These are phyloP conservation scores for Tanacetum coccineum DNA, from an alignment of 129 eudicot species.

Conservation along the genomic window DNA sequence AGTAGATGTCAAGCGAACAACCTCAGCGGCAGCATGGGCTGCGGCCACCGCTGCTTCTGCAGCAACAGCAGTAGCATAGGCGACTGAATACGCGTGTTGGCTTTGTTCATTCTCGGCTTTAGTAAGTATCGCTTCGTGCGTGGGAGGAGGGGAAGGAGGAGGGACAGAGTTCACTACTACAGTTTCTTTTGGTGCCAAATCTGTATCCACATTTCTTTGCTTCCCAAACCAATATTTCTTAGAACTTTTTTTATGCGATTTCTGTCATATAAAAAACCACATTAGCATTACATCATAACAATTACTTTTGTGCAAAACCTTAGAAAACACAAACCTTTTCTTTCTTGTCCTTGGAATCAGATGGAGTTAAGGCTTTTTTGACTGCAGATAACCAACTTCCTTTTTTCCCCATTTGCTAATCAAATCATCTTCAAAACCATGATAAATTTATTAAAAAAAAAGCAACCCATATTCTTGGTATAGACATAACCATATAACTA, in stretches of 20 bases:
- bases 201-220: constrained; percentile 34
- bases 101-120: constrained; percentile 60
- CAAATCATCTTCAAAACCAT: constrained; percentile 47
- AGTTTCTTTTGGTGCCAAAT: constrained; percentile 26
- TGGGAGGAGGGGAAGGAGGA: constrained; percentile 37
- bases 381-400: constrained; percentile 68
- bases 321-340: constrained; percentile 44
- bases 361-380: constrained; percentile 59
- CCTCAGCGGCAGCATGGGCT: constrained; percentile 69
- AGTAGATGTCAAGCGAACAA: constrained; percentile 54
- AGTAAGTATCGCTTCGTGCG: constrained; percentile 37
- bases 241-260: constrained; percentile 34
- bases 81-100: constrained; percentile 72
- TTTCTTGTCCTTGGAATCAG: constrained; percentile 56
- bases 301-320: neutral
- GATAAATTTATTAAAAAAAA: constrained; percentile 14
- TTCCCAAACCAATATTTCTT: constrained; percentile 63
- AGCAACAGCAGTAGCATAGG: constrained; percentile 65
- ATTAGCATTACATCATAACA: constrained; percentile 16
- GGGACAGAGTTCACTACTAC: constrained; percentile 17
- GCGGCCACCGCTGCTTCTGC: constrained; percentile 82
- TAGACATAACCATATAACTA: too few relatives aligned
- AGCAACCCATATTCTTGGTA: too few relatives aligned
- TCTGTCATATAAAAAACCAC: constrained; percentile 29
- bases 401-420: constrained; percentile 67